Conservation (phyloP, 306 rosid genomes). For the Mucuna pruriens region DNA sequence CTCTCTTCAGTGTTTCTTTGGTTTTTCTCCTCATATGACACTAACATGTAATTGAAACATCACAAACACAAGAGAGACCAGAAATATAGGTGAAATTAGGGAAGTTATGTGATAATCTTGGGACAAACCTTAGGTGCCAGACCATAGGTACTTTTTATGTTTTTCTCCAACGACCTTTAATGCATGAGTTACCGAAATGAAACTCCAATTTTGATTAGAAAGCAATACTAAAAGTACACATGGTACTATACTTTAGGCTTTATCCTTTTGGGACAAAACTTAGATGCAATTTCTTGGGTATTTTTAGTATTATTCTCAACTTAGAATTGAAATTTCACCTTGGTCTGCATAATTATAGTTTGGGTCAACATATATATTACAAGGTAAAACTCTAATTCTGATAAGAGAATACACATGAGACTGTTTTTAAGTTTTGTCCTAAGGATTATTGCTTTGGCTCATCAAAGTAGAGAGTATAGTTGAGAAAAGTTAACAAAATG, state of each 20-base stretch:
- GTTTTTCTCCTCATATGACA: conserved; percentile 55
- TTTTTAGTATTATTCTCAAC: neutral
- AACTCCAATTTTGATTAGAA: neutral
- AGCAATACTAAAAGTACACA: neutral
- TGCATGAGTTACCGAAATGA: neutral
- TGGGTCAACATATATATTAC: too few species aligned
- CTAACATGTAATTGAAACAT: conserved; percentile 37
- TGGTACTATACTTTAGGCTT: neutral
- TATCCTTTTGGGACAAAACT: too few species aligned
- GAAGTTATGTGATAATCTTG: neutral
- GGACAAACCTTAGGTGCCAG: neutral
- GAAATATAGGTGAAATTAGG: neutral
- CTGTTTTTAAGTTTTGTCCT: neutral
- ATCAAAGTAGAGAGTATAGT: neutral
- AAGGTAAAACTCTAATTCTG: neutral
- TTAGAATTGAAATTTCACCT: too few species aligned
- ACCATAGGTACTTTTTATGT: neutral
- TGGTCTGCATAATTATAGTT: too few species aligned
- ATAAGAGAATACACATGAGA: neutral
- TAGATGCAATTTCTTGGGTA: too few species aligned
- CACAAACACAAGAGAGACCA: neutral
- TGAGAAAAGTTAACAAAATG: neutral
- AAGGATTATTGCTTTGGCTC: neutral
- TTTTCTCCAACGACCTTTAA: too few species aligned
- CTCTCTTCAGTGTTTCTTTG: conserved; percentile 71